A percentile compares a stretch with the other conserved stretches of the same genome.
Conservation (phyloP, 176 grass and related monocot genomes). For the Eragrostis nindensis region DNA sequence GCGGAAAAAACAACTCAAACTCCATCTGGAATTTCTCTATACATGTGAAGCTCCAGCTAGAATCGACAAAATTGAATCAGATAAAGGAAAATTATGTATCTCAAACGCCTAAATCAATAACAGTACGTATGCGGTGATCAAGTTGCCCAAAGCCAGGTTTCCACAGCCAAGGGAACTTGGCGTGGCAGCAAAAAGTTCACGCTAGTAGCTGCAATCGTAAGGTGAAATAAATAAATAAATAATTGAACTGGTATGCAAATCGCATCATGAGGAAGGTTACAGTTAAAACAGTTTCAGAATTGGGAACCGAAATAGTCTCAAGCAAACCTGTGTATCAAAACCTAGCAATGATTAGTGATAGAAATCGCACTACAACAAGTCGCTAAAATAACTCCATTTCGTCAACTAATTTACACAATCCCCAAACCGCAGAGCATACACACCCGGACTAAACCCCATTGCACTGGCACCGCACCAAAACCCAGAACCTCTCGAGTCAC, state of each 20-base stretch:
- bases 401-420: background rate
- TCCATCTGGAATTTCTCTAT: background rate
- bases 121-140: background rate
- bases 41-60: background rate
- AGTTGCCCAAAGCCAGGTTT: background rate
- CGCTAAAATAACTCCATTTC: background rate
- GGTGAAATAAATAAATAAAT: background rate
- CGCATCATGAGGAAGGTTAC: background rate
- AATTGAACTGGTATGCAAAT: background rate
- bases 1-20: background rate
- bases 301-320: conserved; percentile 9
- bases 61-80: background rate
- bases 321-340: background rate
- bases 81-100: background rate
- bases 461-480: background rate
- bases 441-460: background rate
- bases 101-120: background rate
- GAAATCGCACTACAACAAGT: background rate
- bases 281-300: conserved; percentile 4
- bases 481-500: too few relatives aligned
- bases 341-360: background rate
- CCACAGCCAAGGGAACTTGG: background rate
- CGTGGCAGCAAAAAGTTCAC: background rate
- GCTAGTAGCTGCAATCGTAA: background rate
- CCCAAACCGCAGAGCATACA: background rate